These are phyloP conservation scores for Chenopodium formosanum DNA, from an alignment of 148 eudicot genomes.

Conservation along the genomic window DNA sequence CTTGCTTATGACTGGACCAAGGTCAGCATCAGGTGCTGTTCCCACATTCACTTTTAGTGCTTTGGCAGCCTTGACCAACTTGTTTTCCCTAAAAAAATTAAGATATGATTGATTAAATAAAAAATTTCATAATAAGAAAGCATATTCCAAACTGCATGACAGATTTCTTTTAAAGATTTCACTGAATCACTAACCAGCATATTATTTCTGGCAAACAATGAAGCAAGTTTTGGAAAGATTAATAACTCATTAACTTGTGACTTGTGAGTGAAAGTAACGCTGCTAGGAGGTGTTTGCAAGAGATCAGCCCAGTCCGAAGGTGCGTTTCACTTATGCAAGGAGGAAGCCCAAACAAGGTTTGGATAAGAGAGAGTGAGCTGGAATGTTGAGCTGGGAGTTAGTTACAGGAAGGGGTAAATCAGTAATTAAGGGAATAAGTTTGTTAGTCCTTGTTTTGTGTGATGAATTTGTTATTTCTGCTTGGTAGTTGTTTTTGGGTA, in stretches of 20 bases:
- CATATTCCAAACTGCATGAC: not conserved
- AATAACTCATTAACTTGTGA: not conserved
- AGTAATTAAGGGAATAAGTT: too few relatives aligned
- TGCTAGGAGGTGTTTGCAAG: not conserved
- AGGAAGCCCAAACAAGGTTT: too few relatives aligned
- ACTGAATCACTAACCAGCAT: not conserved
- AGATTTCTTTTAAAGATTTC: not conserved
- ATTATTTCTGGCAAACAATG: conserved; percentile 4
- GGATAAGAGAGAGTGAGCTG: too few relatives aligned
- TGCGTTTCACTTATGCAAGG: too few relatives aligned
- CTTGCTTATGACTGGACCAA: conserved; percentile 97
- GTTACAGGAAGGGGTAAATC: too few relatives aligned
- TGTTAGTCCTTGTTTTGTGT: too few relatives aligned
- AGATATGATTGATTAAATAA: not conserved
- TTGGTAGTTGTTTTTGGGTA: too few relatives aligned
- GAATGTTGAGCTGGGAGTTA: too few relatives aligned
- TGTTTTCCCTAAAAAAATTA: conserved; percentile 62
- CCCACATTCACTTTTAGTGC: conserved; percentile 85
- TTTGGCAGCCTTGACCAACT: conserved; percentile 82
- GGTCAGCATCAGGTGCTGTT: conserved; percentile 90
- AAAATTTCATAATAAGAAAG: not conserved
- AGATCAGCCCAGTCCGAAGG: too few relatives aligned
- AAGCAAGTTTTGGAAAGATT: not conserved
- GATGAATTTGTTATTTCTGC: too few relatives aligned
- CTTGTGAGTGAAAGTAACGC: not conserved